Conservation (phyloP, 2,329 filamentous ascomycete genomes). For the Calonectria hawksworthii region DNA sequence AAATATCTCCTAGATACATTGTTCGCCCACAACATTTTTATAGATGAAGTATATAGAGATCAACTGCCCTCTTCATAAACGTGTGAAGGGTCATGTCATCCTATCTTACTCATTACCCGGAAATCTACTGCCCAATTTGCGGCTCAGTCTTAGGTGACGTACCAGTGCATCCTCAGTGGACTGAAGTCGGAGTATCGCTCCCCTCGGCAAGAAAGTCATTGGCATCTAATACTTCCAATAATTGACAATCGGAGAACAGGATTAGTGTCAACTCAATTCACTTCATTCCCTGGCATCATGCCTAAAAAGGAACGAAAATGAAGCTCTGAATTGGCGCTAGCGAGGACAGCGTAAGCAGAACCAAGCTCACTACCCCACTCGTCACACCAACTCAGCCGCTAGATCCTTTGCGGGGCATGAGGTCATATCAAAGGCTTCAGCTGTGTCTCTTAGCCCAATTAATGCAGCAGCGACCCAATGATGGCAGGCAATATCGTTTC, state of each 20-base stretch:
- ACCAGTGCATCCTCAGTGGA: too few relatives aligned
- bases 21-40: background rate
- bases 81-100: background rate
- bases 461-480: background rate
- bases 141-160: too few relatives aligned
- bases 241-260: too few relatives aligned
- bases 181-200: too few relatives aligned
- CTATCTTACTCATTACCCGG: background rate
- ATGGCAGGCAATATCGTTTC: background rate
- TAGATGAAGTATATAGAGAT: background rate
- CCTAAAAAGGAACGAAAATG: background rate
- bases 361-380: background rate
- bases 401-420: background rate
- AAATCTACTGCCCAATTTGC: background rate
- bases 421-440: background rate
- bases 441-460: background rate
- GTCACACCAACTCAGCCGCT: background rate
- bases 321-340: background rate
- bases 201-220: too few relatives aligned
- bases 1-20: background rate
- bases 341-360: background rate
- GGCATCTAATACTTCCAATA: too few relatives aligned
- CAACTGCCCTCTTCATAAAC: background rate
- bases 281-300: background rate
- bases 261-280: background rate